A percentile compares a stretch with the other conserved stretches of the same genome.
phyloP scores from a whole-genome alignment of 2,329 filamentous ascomycete genomes.

The Exophiala mesophila region DNA sequence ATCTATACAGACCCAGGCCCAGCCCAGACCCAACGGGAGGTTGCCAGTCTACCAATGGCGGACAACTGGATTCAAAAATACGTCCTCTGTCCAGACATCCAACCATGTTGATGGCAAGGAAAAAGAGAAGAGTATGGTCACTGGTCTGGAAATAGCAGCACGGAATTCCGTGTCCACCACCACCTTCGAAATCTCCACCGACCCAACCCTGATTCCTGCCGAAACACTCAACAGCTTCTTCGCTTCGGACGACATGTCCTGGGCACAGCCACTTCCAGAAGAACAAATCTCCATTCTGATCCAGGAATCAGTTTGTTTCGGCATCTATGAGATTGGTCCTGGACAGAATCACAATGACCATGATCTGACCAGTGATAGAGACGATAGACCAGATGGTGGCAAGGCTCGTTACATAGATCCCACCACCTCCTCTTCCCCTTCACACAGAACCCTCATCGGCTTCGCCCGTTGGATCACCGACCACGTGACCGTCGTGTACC shows the following conservation, averaged over 20 bases:
- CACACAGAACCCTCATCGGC: slow-evolving; percentile 42
- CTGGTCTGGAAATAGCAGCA: too few species aligned
- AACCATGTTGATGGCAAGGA: too few species aligned
- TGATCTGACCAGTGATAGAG: not conserved
- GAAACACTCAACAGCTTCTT: slow-evolving; percentile 54
- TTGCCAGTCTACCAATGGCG: too few species aligned
- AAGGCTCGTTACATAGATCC: not conserved
- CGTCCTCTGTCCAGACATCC: too few species aligned
- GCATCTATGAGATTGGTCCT: slow-evolving; percentile 43
- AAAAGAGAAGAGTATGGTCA: too few species aligned
- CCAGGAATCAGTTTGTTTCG: slow-evolving; percentile 57
- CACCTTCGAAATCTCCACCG: slow-evolving; percentile 52
- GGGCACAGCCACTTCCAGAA: slow-evolving; percentile 52
- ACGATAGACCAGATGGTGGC: slow-evolving; percentile 5
- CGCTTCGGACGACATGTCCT: slow-evolving; percentile 56
- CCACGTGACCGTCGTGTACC: slow-evolving; percentile 62
- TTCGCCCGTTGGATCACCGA: slow-evolving; percentile 64
- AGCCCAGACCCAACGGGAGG: too few species aligned
- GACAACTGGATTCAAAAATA: too few species aligned
- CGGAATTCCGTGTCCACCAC: too few species aligned
- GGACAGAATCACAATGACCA: not conserved
- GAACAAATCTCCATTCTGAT: slow-evolving; percentile 49
- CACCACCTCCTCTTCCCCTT: slow-evolving; percentile 16
- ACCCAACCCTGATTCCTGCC: slow-evolving; percentile 52
- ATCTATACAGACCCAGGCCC: too few species aligned